Base-by-base conservation (phyloP, 352 stramenopile species). In the Thalassiosira exigua region DNA sequence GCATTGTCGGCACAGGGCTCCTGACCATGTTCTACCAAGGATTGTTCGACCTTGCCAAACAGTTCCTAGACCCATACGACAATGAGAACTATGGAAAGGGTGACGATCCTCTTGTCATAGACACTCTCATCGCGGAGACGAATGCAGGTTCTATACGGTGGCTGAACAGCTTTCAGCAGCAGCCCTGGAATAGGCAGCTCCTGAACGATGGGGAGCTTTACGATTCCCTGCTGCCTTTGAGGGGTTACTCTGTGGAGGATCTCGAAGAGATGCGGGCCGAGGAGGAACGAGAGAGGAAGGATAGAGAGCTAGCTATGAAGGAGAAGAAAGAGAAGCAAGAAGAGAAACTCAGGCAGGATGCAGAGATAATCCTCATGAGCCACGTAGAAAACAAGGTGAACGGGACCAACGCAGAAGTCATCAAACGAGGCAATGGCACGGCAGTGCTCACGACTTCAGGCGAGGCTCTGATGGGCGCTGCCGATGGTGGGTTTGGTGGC, bases 31-130 rank as follows among this genome's bases (percentile, higher is more conserved):
- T 90, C 51, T 95, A 95, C 65, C 86, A 93, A 68, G 90, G 90
- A 30, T 56, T 95, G 26, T 91, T 94, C 74, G 89, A 93, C 88
- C 70, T 95, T 1, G 87, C 90, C 4, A 95, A 95, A 62, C 88
- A 93, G 68, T 95, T 95, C 62, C 59, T 95, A 22, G 90, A 95
- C 81, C 90, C 90, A 9, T 95, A 94, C 54, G 90, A 95, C 56
- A 95, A 95, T 73, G 89, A 95, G 69, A 93, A 89, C 71, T 94
- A 92, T 71, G 90, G 90, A 4, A 90, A 91, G 61, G 90, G 90
- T 22, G 87, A 94, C 61, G 90, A 94, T 82, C 90, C 90, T 24
- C 60, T 94, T 17, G 83, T 83, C 17, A 88, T 94, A 46, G 90
- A 94, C 78, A 94, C 89, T 0, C 62, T 94, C 26, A 92, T 94